phyloP scores from a whole-genome alignment of 345 rosid genomes.

The Euphorbia pulcherrima region DNA sequence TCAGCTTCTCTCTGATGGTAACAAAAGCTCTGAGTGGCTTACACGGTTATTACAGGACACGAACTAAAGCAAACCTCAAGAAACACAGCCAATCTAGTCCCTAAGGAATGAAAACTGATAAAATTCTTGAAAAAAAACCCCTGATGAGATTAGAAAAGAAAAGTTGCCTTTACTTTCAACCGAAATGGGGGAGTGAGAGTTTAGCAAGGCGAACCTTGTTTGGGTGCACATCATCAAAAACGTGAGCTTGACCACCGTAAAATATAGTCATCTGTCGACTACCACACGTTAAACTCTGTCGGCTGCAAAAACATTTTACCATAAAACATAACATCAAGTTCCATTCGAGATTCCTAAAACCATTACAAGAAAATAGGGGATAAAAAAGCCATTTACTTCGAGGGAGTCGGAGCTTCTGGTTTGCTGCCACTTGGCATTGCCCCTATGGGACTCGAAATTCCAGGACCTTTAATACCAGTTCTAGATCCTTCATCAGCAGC shows the following conservation, averaged over 20 bases:
- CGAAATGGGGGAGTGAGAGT: not conserved
- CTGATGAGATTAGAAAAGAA: constrained; percentile 5
- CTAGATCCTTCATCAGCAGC: constrained; percentile 99
- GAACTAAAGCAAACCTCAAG: not conserved
- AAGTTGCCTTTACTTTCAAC: not conserved
- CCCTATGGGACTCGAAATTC: constrained; percentile 48
- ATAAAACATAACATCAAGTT: constrained; percentile 5
- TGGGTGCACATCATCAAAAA: constrained; percentile 94
- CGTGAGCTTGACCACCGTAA: constrained; percentile 98
- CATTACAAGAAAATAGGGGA: not conserved
- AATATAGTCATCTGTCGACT: constrained; percentile 93
- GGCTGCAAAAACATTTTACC: constrained; percentile 34
- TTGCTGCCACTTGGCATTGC: constrained; percentile 43
- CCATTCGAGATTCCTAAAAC: not conserved
- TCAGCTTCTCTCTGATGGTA: not conserved
- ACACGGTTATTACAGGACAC: not conserved
- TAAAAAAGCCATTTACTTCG: constrained; percentile 45
- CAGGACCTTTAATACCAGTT: constrained; percentile 80
- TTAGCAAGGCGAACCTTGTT: constrained; percentile 59
- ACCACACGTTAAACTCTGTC: constrained; percentile 47
- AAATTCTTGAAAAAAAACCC: constrained; percentile 4
- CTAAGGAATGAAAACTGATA: not conserved
- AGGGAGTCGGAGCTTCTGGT: constrained; percentile 53
- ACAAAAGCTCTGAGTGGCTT: not conserved
- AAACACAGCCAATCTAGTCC: not conserved